Percentiles rank a stretch among this genome's conserved stretches.
phyloP scores from a whole-genome alignment of 2,329 filamentous ascomycete species.

The Calonectria leucothoes region DNA sequence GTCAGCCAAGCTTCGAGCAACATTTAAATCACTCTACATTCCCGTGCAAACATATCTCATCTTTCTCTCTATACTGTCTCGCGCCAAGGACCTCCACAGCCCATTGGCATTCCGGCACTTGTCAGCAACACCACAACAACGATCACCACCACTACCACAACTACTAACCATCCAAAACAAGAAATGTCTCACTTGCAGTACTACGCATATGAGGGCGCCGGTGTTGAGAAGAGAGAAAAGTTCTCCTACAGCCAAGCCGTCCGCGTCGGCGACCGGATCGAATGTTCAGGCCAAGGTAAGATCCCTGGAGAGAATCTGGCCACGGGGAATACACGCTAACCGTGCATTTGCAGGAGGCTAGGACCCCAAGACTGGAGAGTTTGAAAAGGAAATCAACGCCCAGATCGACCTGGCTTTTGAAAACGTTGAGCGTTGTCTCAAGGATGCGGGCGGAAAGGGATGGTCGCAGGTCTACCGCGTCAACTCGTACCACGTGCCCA shows the following conservation, averaged over 20 bases:
- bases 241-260: background rate
- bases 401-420: background rate
- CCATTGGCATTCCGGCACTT: background rate
- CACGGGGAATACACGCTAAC: background rate
- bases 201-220: background rate
- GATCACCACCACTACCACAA: too few relatives aligned
- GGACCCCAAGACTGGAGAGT: background rate
- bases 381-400: background rate
- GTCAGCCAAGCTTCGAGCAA: background rate
- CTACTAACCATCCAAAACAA: background rate
- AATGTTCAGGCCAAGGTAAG: background rate
- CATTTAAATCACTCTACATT: background rate
- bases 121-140: background rate
- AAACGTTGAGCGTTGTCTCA: background rate
- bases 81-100: too few relatives aligned
- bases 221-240: background rate
- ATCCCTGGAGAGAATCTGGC: background rate
- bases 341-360: background rate
- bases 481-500: conserved; percentile 3
- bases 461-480: conserved; percentile 4
- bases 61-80: background rate
- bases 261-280: background rate
- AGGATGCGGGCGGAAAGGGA: background rate
- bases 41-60: background rate
- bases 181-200: background rate